Percentiles rank a stretch among this genome's conserved stretches.
phyloP scores from a whole-genome alignment of 202 grass and related monocot species.

The Schoenoplectus triqueter region DNA sequence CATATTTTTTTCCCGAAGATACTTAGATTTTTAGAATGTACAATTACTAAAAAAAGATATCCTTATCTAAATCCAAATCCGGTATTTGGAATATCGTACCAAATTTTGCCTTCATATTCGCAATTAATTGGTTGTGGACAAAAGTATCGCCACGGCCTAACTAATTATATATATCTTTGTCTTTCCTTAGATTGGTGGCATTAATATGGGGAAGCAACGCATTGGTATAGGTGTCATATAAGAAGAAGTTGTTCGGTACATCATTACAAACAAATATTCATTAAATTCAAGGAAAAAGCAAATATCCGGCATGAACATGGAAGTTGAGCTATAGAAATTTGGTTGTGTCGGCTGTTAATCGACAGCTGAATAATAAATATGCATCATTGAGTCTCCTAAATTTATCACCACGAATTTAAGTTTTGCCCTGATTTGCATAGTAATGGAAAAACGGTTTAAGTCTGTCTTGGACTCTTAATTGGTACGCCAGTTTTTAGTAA shows the following conservation, averaged over 20 bases:
- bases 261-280: neutral
- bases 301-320: neutral
- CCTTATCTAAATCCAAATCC: neutral
- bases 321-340: too few relatives aligned
- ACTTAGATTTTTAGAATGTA: neutral
- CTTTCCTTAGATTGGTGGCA: neutral
- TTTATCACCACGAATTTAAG: neutral
- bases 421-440: neutral
- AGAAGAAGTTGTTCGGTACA: neutral
- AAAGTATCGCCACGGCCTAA: neutral
- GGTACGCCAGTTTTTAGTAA: too few relatives aligned
- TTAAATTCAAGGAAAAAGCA: neutral
- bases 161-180: neutral
- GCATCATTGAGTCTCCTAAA: neutral
- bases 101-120: neutral
- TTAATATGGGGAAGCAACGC: neutral
- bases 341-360: neutral
- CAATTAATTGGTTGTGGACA: neutral
- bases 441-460: neutral
- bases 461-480: neutral
- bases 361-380: neutral
- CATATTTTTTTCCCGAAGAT: neutral
- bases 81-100: neutral
- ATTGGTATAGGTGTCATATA: neutral
- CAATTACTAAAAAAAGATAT: neutral